Conservation (phyloP, 176 grass and related monocot species). For the Eragrostis nindensis region DNA sequence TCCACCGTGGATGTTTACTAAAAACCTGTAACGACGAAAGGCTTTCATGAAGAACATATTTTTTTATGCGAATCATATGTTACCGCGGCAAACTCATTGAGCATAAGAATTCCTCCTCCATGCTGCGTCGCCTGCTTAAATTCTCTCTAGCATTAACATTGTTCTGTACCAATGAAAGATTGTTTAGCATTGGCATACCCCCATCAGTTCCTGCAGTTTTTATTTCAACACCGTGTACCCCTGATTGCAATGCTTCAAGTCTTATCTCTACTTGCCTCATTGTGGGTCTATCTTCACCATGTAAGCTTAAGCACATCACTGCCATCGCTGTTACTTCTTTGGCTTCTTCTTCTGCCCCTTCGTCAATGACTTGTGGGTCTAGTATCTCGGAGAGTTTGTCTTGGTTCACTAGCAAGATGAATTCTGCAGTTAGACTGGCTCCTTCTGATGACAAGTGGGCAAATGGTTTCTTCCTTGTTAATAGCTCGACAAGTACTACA, state of each 20-base stretch:
- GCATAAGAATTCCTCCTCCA: constrained; percentile 11
- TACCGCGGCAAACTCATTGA: constrained; percentile 8
- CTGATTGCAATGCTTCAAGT: neutral
- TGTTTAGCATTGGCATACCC: no score
- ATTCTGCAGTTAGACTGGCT: constrained; percentile 19
- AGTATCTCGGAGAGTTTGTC: constrained; percentile 29
- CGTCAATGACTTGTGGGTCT: constrained; percentile 9
- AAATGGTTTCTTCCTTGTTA: neutral
- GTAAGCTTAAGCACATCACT: neutral
- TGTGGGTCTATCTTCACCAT: neutral
- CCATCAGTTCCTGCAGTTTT: no score
- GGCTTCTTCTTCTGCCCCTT: no score
- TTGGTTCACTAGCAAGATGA: constrained; percentile 18
- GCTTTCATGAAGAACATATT: no score
- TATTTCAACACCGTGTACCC: no score
- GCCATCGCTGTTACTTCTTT: neutral
- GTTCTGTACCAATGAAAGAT: neutral
- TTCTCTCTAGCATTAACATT: neutral
- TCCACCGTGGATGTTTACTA: no score
- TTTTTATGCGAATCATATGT: neutral
- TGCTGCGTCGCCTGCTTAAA: neutral
- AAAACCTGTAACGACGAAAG: no score
- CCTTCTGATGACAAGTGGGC: neutral
- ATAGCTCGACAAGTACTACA: no score
- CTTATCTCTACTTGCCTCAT: constrained; percentile 12